Conservation (phyloP, 306 rosid species). For the Pterocarpus santalinus region DNA sequence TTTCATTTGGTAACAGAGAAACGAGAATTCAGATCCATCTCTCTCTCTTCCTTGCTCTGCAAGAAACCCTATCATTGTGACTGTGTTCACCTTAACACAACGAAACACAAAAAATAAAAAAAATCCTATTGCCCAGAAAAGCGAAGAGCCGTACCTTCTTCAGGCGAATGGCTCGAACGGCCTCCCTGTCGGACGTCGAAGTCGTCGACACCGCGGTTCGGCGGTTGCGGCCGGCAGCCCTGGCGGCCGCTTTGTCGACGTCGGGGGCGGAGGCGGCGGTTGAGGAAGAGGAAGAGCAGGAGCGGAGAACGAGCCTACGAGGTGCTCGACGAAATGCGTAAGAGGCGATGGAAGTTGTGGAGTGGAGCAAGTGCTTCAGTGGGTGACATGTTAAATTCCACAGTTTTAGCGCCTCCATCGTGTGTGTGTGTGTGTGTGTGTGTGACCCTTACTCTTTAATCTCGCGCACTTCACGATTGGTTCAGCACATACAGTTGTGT, state of each 20-base stretch:
- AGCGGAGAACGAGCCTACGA: constrained; percentile 55
- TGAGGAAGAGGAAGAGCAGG: constrained; percentile 63
- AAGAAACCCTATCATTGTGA: too few species aligned
- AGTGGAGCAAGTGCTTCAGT: constrained; percentile 62
- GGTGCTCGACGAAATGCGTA: constrained; percentile 53
- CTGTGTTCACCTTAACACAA: too few species aligned
- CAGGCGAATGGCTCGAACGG: constrained; percentile 88
- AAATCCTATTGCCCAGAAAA: not conserved
- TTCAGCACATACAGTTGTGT: not conserved
- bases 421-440: not conserved
- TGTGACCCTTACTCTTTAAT: not conserved
- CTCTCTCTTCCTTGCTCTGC: too few species aligned
- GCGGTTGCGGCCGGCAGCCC: constrained; percentile 65
- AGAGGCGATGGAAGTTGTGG: constrained; percentile 30
- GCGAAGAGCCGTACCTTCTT: constrained; percentile 65
- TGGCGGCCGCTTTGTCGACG: constrained; percentile 42
- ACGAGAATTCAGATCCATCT: too few species aligned
- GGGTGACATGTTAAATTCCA: constrained; percentile 64
- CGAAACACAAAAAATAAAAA: not conserved
- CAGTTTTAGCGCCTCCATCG: constrained; percentile 69
- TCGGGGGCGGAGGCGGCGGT: constrained; percentile 47
- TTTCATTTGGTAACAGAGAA: too few species aligned
- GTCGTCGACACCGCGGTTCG: constrained; percentile 61
- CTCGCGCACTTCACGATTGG: constrained; percentile 8
- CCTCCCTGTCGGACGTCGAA: constrained; percentile 82